A percentile compares a stretch with the other conserved stretches of the same genome.
These are phyloP conservation scores for Yamadazyma oceani DNA, from an alignment of 1,139 yeast genomes.

Conservation along the genomic window DNA sequence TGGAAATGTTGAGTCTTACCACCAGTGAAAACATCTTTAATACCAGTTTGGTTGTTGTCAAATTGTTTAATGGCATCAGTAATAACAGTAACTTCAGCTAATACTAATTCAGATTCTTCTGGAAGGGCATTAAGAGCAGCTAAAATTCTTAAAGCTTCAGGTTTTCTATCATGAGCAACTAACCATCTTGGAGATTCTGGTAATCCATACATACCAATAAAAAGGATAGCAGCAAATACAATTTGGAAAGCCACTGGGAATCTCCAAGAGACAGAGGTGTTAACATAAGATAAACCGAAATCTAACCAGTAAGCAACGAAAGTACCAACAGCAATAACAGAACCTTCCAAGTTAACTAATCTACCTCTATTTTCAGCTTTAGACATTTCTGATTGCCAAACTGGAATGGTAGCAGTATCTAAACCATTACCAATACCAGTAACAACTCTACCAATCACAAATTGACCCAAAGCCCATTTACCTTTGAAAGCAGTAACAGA, in stretches of 20 bases:
- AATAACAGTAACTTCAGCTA: conserved; percentile 39
- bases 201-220: conserved; percentile 18
- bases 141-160: conserved; percentile 45
- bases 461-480: conserved; percentile 51
- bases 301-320: conserved; percentile 38
- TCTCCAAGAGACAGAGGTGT: conserved; percentile 33
- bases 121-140: conserved; percentile 35
- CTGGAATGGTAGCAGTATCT: conserved; percentile 40
- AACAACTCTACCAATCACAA: conserved; percentile 46
- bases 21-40: conserved; percentile 51
- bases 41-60: conserved; percentile 35
- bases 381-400: conserved; percentile 38
- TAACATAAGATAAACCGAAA: conserved; percentile 61
- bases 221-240: conserved; percentile 19
- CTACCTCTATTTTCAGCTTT: conserved; percentile 42
- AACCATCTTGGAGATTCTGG: conserved; percentile 35
- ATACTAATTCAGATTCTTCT: conserved; percentile 43
- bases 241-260: conserved; percentile 28
- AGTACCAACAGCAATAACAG: conserved; percentile 55
- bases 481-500: conserved; percentile 53
- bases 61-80: conserved; percentile 42
- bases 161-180: conserved; percentile 48
- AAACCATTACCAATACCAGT: conserved; percentile 44
- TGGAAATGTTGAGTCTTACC: conserved; percentile 55
- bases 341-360: conserved; percentile 67